Percentiles rank a stretch among this genome's conserved stretches.
Conservation (phyloP, 1,284 basidiomycete species). For the Erythrobasidium hasegawianum region DNA sequence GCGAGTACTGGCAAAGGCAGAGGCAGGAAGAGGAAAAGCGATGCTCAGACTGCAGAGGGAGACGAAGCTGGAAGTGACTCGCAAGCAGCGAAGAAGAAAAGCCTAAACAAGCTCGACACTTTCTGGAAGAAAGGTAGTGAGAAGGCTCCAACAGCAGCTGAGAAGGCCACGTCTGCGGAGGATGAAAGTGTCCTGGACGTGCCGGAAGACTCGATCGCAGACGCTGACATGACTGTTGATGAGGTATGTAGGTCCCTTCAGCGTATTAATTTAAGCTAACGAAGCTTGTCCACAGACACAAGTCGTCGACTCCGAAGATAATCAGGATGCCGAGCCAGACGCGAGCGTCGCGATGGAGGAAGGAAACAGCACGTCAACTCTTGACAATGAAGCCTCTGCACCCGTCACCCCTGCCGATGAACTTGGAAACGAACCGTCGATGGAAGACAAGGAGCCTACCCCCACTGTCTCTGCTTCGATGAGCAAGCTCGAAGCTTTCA, state of each 20-base stretch:
- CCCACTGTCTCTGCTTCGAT: conserved; percentile 3
- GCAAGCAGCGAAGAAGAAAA: conserved; percentile 6
- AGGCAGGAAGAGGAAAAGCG: conserved; percentile 48
- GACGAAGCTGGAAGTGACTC: conserved; percentile 48
- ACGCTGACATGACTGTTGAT: not conserved
- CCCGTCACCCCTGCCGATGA: conserved; percentile 13
- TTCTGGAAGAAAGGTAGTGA: conserved; percentile 23
- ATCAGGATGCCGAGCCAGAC: too few relatives aligned
- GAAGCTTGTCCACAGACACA: too few relatives aligned
- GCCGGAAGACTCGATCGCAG: not conserved
- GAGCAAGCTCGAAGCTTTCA: conserved; percentile 25
- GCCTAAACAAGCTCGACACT: conserved; percentile 14
- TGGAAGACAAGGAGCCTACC: not conserved
- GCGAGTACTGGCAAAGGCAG: conserved; percentile 47
- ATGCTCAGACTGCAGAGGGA: conserved; percentile 31
- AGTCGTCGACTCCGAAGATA: too few relatives aligned
- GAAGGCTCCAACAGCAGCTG: not conserved
- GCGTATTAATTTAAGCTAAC: too few relatives aligned
- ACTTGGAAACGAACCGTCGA: not conserved
- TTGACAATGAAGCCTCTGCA: conserved; percentile 1
- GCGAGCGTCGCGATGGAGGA: not conserved
- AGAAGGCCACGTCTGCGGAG: not conserved
- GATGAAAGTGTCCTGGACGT: not conserved
- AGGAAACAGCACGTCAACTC: conserved; percentile 7
- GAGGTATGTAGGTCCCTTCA: not conserved